Base-by-base conservation (phyloP, 208 protist genomes). In the Acanthamoeba sp. region DNA sequence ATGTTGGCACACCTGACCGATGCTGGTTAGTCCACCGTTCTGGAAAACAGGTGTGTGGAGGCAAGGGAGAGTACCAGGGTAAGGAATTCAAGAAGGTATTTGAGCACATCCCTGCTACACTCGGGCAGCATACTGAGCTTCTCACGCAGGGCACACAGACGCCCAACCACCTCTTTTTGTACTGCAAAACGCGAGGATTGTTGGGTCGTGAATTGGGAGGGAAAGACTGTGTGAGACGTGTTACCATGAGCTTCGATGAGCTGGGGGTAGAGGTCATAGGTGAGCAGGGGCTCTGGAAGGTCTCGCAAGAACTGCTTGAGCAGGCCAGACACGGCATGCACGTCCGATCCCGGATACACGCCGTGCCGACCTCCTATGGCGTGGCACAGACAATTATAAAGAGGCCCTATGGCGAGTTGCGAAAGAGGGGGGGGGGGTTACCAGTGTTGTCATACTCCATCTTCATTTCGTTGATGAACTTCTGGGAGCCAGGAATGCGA, bases 391-490 rank as follows among this genome's bases (percentile, higher is more conserved):
- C 71, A 80, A 45, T 36, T 12, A 9, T 29, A n/a, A n/a, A 34
- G 59, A 69, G 59, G 59, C n/a, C n/a, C n/a, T n/a, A n/a, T n/a
- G n/a, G n/a, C n/a, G n/a, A n/a, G n/a, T n/a, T n/a, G n/a, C n/a
- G 59, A 34, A 71, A 71, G 12, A 22, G 29, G 32, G 22, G 32
- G 48, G 48, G 48, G 48, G 6, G 48, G 48, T 0, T 87, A 87
- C 78, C 78, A 22, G 16, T 71, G 32, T 24, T 52, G 18, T 91
- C 85, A n/a, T 91, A 91, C 18, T 91, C 57, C 20, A 42, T 18
- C 85, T 91, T 91, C 55, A 91, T 64, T 24, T 91, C 85, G 57
- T 91, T 91, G 57, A 91, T 91, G 20, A 45, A 38, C 36, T 91
- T 91, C 36, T 64, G 57, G 5, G 85, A 91, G 1, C 85, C 85